These are phyloP conservation scores for Quambalaria eucalypti DNA, from an alignment of 1,284 basidiomycete genomes.

Conservation along the genomic window DNA sequence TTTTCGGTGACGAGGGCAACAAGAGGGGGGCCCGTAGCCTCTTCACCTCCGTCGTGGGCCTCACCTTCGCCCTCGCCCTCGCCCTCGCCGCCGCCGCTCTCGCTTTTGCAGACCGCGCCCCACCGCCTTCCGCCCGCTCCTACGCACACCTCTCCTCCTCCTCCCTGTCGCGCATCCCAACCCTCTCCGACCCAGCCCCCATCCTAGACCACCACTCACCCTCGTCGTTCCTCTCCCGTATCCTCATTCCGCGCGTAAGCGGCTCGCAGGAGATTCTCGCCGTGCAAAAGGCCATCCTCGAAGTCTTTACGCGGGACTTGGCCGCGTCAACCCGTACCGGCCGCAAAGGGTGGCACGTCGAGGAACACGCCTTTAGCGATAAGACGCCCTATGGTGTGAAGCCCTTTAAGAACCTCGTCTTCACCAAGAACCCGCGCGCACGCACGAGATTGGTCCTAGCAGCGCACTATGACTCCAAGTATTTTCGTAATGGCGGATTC, in stretches of 20 bases:
- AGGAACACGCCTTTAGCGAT: slow-evolving; percentile 21
- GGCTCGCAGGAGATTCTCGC: slow-evolving; percentile 28
- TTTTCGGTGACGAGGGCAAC: too few relatives aligned
- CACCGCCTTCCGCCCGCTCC: neutral
- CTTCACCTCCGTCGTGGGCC: too few relatives aligned
- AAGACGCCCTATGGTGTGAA: slow-evolving; percentile 71
- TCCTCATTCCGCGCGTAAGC: slow-evolving; percentile 41
- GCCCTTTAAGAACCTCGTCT: slow-evolving; percentile 81
- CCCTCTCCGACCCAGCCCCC: slow-evolving; percentile 18
- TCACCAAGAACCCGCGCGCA: slow-evolving; percentile 74
- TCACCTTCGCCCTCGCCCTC: too few relatives aligned
- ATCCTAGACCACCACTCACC: slow-evolving; percentile 17
- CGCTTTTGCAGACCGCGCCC: neutral
- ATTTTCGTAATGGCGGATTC: slow-evolving; percentile 62
- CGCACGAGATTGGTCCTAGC: slow-evolving; percentile 76
- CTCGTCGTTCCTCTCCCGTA: slow-evolving; percentile 32
- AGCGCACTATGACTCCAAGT: slow-evolving; percentile 95
- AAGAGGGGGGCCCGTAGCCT: too few relatives aligned
- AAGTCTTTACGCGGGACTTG: slow-evolving; percentile 17
- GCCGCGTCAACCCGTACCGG: slow-evolving; percentile 6
- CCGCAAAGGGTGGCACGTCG: slow-evolving; percentile 31
- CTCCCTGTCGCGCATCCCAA: slow-evolving; percentile 3
- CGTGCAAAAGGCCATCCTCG: slow-evolving; percentile 24
- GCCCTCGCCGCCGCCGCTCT: too few relatives aligned
- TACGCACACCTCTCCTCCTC: slow-evolving; percentile 2